Base-by-base conservation (phyloP, 208 protist species). In the Polymyxa betae region DNA sequence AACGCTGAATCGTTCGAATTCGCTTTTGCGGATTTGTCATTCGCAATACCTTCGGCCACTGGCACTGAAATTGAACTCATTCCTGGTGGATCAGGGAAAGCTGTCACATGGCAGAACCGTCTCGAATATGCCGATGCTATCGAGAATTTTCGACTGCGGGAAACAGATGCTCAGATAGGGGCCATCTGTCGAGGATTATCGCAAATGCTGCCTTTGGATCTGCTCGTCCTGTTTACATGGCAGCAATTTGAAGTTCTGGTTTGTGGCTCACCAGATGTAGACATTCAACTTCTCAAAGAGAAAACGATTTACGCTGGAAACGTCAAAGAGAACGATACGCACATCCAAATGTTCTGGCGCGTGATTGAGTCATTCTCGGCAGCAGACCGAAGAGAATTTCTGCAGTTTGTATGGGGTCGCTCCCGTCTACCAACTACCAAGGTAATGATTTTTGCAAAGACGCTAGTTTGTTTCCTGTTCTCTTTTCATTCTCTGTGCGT, bases 341-440 rank as follows among this genome's bases (percentile, higher is more conserved):
- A 89, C 49, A n/a, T 89, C 45, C 87, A 49, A 10, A 45, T 64
- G 45, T 89, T 89, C 87, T 89, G 87, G 87, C 72, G 72, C 72
- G 72, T 82, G 35, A 82, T 82, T n/a, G 72, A 82, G 35, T 82
- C 72, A n/a, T 82, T 82, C n/a, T 82, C 72, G 72, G 72, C 72
- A 82, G 5, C n/a, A 35, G 72, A 82, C 72, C 72, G 72, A 43
- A 5, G 72, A 20, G 72, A 82, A 82, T 82, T 82, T n/a, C 72
- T 82, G 12, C 72, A 82, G 72, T 82, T 82, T n/a, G 72, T 82
- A 5, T 82, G 72, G 72, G 72, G 72, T 45, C 72, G 72, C n/a
- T 82, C 72, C 5, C 72, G 72, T 5, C 72, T 82, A 35, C 72
- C 72, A 35, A 82, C 72, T n/a, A 82, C 72, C n/a, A 82, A 82